Conservation (phyloP, 1,139 yeast species). For the Protomyces pachydermus region DNA sequence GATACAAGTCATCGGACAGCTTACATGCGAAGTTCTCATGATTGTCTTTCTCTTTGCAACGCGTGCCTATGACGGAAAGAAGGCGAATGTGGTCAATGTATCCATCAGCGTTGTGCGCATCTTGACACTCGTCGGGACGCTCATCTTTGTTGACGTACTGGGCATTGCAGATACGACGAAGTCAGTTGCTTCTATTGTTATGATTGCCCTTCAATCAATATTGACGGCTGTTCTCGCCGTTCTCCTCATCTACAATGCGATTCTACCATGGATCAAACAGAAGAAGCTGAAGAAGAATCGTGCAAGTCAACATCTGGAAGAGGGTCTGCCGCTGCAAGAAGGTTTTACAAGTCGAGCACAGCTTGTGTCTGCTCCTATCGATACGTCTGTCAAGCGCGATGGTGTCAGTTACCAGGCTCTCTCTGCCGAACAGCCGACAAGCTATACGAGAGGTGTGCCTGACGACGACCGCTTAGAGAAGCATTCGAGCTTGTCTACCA, state of each 20-base stretch:
- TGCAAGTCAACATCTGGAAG: not conserved
- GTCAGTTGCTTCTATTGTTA: slow-evolving; percentile 38
- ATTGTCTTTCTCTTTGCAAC: slow-evolving; percentile 32
- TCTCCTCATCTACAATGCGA: slow-evolving; percentile 34
- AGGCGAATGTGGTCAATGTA: slow-evolving; percentile 38
- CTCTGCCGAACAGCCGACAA: not conserved
- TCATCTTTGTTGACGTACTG: slow-evolving; percentile 38
- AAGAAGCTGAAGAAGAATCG: slow-evolving; percentile 5
- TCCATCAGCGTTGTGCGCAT: slow-evolving; percentile 38
- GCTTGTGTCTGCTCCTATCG: not conserved
- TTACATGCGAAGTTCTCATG: slow-evolving; percentile 35
- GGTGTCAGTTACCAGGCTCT: not conserved
- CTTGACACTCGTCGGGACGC: slow-evolving; percentile 35
- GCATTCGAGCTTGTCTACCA: not conserved
- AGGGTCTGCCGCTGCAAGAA: not conserved
- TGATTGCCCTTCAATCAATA: slow-evolving; percentile 37
- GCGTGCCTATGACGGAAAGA: slow-evolving; percentile 38
- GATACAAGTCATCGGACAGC: slow-evolving; percentile 39
- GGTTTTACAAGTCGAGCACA: not conserved
- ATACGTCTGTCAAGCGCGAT: not conserved
- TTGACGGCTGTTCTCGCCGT: slow-evolving; percentile 36
- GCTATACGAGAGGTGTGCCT: not conserved
- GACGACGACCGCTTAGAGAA: not conserved
- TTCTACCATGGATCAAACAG: slow-evolving; percentile 19
- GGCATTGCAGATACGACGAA: slow-evolving; percentile 35